Conservation (phyloP, 106 monocot species). For the Platanthera guangdongensis region DNA sequence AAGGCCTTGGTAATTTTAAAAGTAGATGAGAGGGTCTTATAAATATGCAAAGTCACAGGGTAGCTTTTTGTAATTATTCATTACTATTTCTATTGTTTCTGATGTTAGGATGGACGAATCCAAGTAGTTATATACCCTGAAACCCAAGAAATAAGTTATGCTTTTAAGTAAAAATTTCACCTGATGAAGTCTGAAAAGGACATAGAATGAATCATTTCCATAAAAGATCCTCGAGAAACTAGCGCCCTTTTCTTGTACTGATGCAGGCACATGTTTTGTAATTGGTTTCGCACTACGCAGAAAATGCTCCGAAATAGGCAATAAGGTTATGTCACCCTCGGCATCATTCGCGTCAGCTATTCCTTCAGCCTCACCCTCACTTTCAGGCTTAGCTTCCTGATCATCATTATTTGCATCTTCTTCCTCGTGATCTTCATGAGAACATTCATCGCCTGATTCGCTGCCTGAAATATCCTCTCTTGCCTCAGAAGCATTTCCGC, state of each 20-base stretch:
- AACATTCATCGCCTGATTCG: conserved; percentile 90
- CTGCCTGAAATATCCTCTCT: conserved; percentile 81
- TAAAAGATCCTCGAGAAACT: conserved; percentile 64
- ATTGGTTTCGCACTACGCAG: conserved; percentile 63
- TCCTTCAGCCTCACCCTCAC: conserved; percentile 88
- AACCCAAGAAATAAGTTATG: neutral
- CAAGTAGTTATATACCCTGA: neutral
- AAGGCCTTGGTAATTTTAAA: too few species aligned
- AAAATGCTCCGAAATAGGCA: conserved; percentile 61
- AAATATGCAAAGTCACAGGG: neutral
- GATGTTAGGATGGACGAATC: neutral
- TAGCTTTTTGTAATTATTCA: neutral
- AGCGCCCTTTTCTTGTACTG: conserved; percentile 42
- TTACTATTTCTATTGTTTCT: neutral
- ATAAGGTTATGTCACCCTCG: conserved; percentile 50
- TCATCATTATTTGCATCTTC: conserved; percentile 68
- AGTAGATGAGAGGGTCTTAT: too few species aligned
- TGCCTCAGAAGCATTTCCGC: conserved; percentile 91
- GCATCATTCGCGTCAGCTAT: conserved; percentile 60
- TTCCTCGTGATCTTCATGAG: conserved; percentile 69
- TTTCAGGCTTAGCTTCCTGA: conserved; percentile 71
- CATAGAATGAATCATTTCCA: conserved; percentile 94
- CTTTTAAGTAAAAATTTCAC: conserved; percentile 19
- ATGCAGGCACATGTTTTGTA: conserved; percentile 58
- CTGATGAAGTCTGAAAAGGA: conserved; percentile 92